Conservation (phyloP, 768 basidiomycete species). For the Mycena sanguinolenta region DNA sequence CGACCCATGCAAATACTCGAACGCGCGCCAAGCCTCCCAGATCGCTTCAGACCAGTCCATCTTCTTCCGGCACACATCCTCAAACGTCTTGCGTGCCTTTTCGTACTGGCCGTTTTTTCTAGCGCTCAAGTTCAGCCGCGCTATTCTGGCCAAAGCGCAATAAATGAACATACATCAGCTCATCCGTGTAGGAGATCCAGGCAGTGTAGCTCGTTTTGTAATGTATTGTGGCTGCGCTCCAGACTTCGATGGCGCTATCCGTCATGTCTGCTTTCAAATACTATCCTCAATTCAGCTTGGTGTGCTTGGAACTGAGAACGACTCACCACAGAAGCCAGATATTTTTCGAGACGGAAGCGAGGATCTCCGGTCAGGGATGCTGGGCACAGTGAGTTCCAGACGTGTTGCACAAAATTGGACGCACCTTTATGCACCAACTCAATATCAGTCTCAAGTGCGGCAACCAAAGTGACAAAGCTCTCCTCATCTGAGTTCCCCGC, state of each 20-base stretch:
- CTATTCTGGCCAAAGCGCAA: slow-evolving; percentile 15
- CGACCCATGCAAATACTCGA: slow-evolving; percentile 87
- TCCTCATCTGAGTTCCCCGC: slow-evolving; percentile 55
- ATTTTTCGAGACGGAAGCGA: slow-evolving; percentile 86
- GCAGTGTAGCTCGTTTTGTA: slow-evolving; percentile 80
- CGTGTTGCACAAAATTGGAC: slow-evolving; percentile 19
- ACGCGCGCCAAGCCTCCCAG: slow-evolving; percentile 91
- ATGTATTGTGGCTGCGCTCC: slow-evolving; percentile 75
- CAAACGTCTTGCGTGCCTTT: slow-evolving; percentile 76
- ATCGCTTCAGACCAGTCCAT: slow-evolving; percentile 97
- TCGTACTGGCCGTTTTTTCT: slow-evolving; percentile 69
- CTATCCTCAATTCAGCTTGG: slow-evolving; percentile 45
- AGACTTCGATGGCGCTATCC: slow-evolving; percentile 72
- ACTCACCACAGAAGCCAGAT: slow-evolving; percentile 81
- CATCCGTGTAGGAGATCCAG: slow-evolving; percentile 83
- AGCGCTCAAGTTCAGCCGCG: slow-evolving; percentile 23
- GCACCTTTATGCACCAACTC: slow-evolving; percentile 70
- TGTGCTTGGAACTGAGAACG: background rate
- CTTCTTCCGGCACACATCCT: slow-evolving; percentile 74
- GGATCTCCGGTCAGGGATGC: slow-evolving; percentile 80
- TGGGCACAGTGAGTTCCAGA: slow-evolving; percentile 42
- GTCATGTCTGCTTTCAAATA: slow-evolving; percentile 62
- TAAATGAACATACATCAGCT: slow-evolving; percentile 69
- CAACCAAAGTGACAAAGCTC: slow-evolving; percentile 64
- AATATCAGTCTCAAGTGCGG: slow-evolving; percentile 74